Conservation (phyloP, 768 basidiomycete species). For the Xerocomellus dryophilus region DNA sequence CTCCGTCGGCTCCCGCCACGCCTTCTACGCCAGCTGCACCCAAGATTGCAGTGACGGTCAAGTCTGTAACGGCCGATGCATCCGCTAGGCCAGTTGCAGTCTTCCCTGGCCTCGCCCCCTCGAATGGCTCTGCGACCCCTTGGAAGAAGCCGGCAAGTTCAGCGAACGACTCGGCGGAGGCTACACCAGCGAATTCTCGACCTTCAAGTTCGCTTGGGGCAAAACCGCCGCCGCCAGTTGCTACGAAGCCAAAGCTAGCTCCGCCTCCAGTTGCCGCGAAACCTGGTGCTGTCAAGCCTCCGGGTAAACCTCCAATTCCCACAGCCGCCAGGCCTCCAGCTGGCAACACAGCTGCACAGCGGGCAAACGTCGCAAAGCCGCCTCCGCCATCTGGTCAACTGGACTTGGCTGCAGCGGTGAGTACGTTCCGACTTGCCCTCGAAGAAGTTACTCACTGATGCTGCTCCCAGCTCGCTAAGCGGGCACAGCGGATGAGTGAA, state of each 20-base stretch:
- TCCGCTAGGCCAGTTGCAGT: slow-evolving; percentile 79
- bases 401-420: slow-evolving; percentile 81
- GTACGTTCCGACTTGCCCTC: slow-evolving; percentile 21
- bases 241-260: slow-evolving; percentile 59
- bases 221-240: slow-evolving; percentile 59
- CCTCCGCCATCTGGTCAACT: slow-evolving; percentile 57
- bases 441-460: neutral
- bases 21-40: slow-evolving; percentile 35
- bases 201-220: slow-evolving; percentile 48
- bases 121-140: slow-evolving; percentile 67
- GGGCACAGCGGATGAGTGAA: slow-evolving; percentile 64
- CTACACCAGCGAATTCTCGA: slow-evolving; percentile 46
- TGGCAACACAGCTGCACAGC: slow-evolving; percentile 35
- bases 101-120: slow-evolving; percentile 69
- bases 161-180: slow-evolving; percentile 33
- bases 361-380: slow-evolving; percentile 40
- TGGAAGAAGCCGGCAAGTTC: slow-evolving; percentile 61
- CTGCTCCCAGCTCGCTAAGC: slow-evolving; percentile 61
- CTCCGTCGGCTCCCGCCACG: slow-evolving; percentile 42
- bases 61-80: slow-evolving; percentile 52
- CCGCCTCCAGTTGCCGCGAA: slow-evolving; percentile 58
- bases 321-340: slow-evolving; percentile 49
- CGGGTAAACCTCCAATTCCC: slow-evolving; percentile 63
- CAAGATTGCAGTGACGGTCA: slow-evolving; percentile 33
- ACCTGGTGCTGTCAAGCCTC: slow-evolving; percentile 47